Percentiles rank a stretch among this genome's conserved stretches.
These are phyloP conservation scores for Russula emetica DNA, from an alignment of 768 basidiomycete genomes.

Conservation along the genomic window DNA sequence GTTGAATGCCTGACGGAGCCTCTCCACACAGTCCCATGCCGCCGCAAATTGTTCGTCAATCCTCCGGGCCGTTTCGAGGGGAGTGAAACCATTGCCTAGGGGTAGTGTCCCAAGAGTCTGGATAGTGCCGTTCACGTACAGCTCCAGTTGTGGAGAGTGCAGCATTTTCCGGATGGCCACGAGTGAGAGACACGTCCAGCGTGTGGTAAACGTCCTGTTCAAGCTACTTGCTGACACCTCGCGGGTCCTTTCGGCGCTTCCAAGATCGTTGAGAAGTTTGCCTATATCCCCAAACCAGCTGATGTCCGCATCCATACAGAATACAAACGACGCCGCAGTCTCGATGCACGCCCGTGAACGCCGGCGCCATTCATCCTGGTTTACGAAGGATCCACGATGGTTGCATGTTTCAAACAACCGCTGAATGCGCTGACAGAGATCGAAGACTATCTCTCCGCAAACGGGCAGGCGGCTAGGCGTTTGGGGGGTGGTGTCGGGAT, in stretches of 20 bases:
- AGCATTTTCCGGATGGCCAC: constrained; percentile 16
- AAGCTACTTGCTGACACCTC: background rate
- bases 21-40: constrained; percentile 12
- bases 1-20: background rate
- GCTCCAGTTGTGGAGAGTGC: background rate
- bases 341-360: constrained; percentile 6
- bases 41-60: constrained; percentile 13
- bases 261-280: constrained; percentile 14
- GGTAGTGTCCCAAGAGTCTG: background rate
- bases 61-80: constrained; percentile 1
- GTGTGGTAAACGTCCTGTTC: constrained; percentile 16
- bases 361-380: constrained; percentile 5
- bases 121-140: background rate
- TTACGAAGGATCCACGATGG: background rate
- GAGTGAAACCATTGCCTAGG: too few relatives aligned
- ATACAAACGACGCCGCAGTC: constrained; percentile 13
- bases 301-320: constrained; percentile 13
- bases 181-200: constrained; percentile 25
- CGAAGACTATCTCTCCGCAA: background rate
- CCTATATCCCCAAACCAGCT: constrained; percentile 15
- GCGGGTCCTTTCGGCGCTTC: constrained; percentile 1
- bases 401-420: constrained; percentile 21
- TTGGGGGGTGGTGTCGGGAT: background rate
- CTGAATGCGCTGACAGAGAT: constrained; percentile 14
- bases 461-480: background rate